phyloP scores from a whole-genome alignment of 2,329 filamentous ascomycete genomes.

The Paecilomyces variotii region DNA sequence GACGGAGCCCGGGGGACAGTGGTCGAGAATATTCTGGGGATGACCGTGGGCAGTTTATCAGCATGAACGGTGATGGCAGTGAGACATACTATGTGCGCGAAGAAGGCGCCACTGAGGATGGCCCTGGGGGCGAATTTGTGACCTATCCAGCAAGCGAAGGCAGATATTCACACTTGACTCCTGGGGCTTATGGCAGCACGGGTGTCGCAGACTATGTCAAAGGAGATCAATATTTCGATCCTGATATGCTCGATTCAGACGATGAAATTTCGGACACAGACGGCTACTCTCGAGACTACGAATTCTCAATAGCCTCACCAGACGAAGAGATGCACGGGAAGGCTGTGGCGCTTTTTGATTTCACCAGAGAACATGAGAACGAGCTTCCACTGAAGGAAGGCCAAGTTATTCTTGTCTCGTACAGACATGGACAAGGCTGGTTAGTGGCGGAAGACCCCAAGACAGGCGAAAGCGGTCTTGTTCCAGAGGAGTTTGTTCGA shows the following conservation, averaged over 20 bases:
- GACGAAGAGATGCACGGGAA: conserved; percentile 98
- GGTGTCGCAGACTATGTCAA: conserved; percentile 49
- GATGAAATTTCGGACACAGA: conserved; percentile 51
- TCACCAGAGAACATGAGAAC: conserved; percentile 91
- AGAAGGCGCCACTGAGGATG: conserved; percentile 54
- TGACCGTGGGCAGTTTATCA: conserved; percentile 60
- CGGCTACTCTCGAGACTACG: conserved; percentile 82
- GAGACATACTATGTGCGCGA: conserved; percentile 67
- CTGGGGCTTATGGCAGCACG: conserved; percentile 35
- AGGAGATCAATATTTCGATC: conserved; percentile 27
- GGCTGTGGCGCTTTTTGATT: conserved; percentile 90
- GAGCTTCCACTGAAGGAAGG: conserved; percentile 88
- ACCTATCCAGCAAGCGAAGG: conserved; percentile 64
- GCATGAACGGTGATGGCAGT: conserved; percentile 60
- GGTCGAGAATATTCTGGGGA: conserved; percentile 41
- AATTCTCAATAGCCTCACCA: conserved; percentile 88
- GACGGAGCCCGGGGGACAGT: conserved; percentile 39
- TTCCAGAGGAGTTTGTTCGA: conserved; percentile 93
- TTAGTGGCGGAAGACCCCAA: conserved; percentile 92
- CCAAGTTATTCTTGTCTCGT: conserved; percentile 93
- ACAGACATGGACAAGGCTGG: conserved; percentile 94
- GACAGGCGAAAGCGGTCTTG: conserved; percentile 85
- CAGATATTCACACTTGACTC: conserved; percentile 44
- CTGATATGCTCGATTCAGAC: conserved; percentile 31
- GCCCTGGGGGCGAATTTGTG: conserved; percentile 70